These are phyloP conservation scores for Simmondsia chinensis DNA, from an alignment of 148 eudicot species.

Conservation along the genomic window DNA sequence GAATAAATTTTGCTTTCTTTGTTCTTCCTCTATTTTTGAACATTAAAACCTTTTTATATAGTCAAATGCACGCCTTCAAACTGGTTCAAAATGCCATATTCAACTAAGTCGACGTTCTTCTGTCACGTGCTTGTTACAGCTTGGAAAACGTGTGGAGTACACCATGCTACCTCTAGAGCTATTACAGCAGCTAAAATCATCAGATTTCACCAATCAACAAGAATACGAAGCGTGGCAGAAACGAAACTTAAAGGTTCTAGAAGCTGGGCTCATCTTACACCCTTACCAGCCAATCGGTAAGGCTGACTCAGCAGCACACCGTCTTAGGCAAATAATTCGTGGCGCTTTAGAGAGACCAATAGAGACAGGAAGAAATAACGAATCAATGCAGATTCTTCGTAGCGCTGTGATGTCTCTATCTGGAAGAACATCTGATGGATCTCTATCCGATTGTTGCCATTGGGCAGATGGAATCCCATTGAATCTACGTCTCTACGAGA, in stretches of 20 bases:
- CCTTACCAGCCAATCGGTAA: slow-evolving; percentile 71
- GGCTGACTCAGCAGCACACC: slow-evolving; percentile 61
- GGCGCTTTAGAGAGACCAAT: slow-evolving; percentile 78
- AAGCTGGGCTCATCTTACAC: slow-evolving; percentile 86
- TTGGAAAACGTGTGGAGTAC: slow-evolving; percentile 71
- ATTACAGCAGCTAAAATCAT: slow-evolving; percentile 78
- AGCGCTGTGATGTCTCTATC: slow-evolving; percentile 76
- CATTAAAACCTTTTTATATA: no score
- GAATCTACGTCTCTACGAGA: slow-evolving; percentile 82
- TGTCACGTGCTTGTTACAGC: slow-evolving; percentile 30
- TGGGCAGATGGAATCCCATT: slow-evolving; percentile 96
- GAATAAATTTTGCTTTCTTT: no score
- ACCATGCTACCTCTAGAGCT: slow-evolving; percentile 91
- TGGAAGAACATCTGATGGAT: slow-evolving; percentile 66
- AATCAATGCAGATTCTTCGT: slow-evolving; percentile 87
- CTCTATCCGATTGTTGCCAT: slow-evolving; percentile 60
- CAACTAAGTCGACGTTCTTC: neutral
- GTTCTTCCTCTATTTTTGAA: no score
- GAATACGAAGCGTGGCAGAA: slow-evolving; percentile 88
- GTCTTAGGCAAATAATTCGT: slow-evolving; percentile 58
- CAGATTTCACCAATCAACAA: slow-evolving; percentile 76
- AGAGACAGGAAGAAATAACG: slow-evolving; percentile 86
- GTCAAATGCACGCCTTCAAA: no score
- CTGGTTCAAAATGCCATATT: neutral
- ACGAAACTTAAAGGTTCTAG: slow-evolving; percentile 74